A percentile compares a stretch with the other conserved stretches of the same genome.
These are phyloP conservation scores for Tricholomella constricta DNA, from an alignment of 768 basidiomycete genomes.

Conservation along the genomic window DNA sequence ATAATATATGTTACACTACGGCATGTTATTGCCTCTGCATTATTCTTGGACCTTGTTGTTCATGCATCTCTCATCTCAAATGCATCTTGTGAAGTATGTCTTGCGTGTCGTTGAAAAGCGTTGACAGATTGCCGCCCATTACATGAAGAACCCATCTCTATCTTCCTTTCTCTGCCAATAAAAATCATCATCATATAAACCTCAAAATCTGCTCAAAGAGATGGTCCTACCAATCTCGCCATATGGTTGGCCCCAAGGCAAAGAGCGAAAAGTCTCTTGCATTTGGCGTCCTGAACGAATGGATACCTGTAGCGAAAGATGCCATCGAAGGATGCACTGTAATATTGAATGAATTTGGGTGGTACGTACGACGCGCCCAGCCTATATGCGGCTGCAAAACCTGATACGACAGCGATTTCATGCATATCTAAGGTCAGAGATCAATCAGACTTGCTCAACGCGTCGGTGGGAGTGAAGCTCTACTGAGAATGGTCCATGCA, in stretches of 20 bases:
- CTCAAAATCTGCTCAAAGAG: neutral
- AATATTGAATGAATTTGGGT: neutral
- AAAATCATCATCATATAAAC: neutral
- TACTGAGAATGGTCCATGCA: conserved; percentile 40
- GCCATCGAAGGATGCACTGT: neutral
- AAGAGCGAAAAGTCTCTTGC: conserved; percentile 30
- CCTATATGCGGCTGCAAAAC: conserved; percentile 39
- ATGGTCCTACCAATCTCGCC: conserved; percentile 16
- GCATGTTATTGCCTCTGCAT: no score
- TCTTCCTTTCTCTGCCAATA: conserved; percentile 20
- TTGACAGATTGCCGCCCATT: no score
- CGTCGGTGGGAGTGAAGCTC: neutral
- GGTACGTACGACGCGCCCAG: conserved; percentile 38
- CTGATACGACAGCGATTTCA: conserved; percentile 41
- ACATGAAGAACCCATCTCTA: conserved; percentile 17
- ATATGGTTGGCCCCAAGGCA: conserved; percentile 30
- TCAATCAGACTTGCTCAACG: neutral
- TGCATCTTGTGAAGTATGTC: neutral
- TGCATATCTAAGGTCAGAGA: conserved; percentile 32
- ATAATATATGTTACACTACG: no score
- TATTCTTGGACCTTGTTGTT: no score
- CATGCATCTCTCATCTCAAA: no score
- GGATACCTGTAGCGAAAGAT: conserved; percentile 25
- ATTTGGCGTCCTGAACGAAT: conserved; percentile 31
- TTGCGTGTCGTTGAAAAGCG: no score